Percentiles rank a stretch among this genome's conserved stretches.
Evolutionary conservation across 257 asterid genomes (phyloP).

Genomic region (Solanum clarkiae): DNA sequence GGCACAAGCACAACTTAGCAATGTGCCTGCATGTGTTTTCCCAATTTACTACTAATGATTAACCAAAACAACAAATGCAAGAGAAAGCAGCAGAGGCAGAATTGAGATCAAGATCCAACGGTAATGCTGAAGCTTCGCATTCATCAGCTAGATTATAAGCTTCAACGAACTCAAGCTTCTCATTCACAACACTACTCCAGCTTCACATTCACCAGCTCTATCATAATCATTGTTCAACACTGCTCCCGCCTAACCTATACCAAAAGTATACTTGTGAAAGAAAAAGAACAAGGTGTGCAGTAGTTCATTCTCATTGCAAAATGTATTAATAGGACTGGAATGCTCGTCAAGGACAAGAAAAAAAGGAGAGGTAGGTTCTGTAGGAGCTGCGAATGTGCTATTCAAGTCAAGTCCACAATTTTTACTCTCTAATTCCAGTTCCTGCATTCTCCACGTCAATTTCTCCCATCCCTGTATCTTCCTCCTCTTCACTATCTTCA

Average conservation of each 20-base stretch:
- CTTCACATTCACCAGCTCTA: background rate
- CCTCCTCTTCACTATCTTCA: slow-evolving; percentile 87
- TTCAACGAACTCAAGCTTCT: background rate
- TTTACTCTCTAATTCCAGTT: slow-evolving; percentile 25
- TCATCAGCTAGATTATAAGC: background rate
- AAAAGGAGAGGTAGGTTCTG: background rate
- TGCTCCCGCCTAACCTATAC: background rate
- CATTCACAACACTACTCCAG: background rate
- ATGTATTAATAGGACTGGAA: background rate
- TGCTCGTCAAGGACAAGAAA: background rate
- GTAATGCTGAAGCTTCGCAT: background rate
- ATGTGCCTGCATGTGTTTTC: background rate
- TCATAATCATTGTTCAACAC: background rate
- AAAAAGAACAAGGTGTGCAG: background rate
- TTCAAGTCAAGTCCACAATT: background rate
- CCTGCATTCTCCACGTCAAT: slow-evolving; percentile 53
- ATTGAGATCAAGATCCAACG: background rate
- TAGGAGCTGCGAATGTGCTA: background rate
- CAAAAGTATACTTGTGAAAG: background rate
- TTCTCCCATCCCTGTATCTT: slow-evolving; percentile 97
- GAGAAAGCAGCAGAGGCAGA: background rate
- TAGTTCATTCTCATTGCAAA: background rate
- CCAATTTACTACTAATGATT: background rate
- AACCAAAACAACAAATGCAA: background rate
- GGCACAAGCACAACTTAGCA: background rate